Evolutionary conservation across 805 yeast genomes (phyloP).

Genomic region (Kuraishia ogatae): DNA sequence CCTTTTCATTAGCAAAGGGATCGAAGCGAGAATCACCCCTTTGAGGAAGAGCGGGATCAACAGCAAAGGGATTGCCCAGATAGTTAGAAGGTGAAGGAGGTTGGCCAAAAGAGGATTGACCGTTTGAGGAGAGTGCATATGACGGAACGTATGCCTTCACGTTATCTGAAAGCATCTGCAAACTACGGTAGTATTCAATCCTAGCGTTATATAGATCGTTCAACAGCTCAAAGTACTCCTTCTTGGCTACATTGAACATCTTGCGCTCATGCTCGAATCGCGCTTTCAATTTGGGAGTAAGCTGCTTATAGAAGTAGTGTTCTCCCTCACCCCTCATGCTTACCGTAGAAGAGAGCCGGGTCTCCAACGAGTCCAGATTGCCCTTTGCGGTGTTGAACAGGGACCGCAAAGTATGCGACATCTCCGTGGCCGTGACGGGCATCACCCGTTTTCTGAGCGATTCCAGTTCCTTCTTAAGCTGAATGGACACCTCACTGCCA

Average conservation of each 20-base stretch:
- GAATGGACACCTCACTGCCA: background rate
- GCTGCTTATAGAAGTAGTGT: background rate
- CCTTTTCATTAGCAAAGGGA: background rate
- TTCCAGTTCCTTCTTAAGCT: background rate
- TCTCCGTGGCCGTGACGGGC: constrained; percentile 11
- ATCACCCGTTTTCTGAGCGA: background rate
- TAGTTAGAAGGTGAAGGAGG: background rate
- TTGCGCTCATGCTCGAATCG: constrained; percentile 36
- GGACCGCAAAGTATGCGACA: background rate
- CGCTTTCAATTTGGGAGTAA: constrained; percentile 12
- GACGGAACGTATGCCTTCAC: constrained; percentile 42
- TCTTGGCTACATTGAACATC: constrained; percentile 28
- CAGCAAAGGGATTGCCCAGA: background rate
- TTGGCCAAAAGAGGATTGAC: background rate
- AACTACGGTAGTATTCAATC: constrained; percentile 71
- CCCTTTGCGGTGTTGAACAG: background rate
- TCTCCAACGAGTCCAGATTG: background rate
- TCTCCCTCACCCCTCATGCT: background rate
- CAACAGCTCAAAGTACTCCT: constrained; percentile 40
- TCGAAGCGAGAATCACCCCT: background rate
- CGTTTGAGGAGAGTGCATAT: constrained; percentile 10
- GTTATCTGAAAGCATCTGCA: constrained; percentile 81
- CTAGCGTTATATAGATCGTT: constrained; percentile 72
- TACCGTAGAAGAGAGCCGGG: background rate
- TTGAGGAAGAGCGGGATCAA: background rate